Percentiles rank a stretch among this genome's conserved stretches.
These are phyloP conservation scores for Cucurbita ficifolia DNA, from an alignment of 306 rosid genomes.

Conservation along the genomic window DNA sequence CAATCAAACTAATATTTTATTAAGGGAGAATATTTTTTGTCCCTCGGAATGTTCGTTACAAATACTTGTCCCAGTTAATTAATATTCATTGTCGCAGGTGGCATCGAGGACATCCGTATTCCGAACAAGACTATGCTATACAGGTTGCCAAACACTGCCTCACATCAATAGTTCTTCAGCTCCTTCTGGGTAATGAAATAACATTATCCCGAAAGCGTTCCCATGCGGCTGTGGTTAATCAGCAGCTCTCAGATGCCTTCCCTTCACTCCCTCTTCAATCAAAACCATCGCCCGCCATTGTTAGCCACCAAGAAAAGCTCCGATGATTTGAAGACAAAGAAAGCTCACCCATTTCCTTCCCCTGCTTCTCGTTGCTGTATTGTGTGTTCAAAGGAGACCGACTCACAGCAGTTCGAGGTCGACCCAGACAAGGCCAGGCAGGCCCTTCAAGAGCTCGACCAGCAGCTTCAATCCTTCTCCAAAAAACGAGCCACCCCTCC, in stretches of 20 bases:
- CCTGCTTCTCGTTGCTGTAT: not conserved
- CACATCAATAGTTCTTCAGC: not conserved
- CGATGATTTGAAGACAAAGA: slow-evolving; percentile 11
- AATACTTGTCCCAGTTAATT: not conserved
- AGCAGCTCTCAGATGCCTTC: slow-evolving; percentile 22
- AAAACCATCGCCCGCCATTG: slow-evolving; percentile 11
- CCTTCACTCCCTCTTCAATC: slow-evolving; percentile 18
- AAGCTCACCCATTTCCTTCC: slow-evolving; percentile 6
- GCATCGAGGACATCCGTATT: not conserved
- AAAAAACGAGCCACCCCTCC: slow-evolving; percentile 31
- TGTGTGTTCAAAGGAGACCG: slow-evolving; percentile 36
- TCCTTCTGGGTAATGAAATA: not conserved
- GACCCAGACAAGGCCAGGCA: slow-evolving; percentile 76
- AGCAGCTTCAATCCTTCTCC: slow-evolving; percentile 53
- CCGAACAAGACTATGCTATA: not conserved
- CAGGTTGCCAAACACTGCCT: not conserved
- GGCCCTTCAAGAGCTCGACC: slow-evolving; percentile 67
- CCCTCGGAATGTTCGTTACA: not conserved
- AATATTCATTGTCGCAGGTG: not conserved
- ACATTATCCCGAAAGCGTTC: not conserved
- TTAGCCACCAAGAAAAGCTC: not conserved
- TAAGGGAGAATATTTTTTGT: not conserved
- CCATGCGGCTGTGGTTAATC: not conserved
- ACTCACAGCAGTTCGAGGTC: slow-evolving; percentile 52
- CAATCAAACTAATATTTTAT: not conserved